Base-by-base conservation (phyloP, 2,329 filamentous ascomycete genomes). In the Colletotrichum sp. region DNA sequence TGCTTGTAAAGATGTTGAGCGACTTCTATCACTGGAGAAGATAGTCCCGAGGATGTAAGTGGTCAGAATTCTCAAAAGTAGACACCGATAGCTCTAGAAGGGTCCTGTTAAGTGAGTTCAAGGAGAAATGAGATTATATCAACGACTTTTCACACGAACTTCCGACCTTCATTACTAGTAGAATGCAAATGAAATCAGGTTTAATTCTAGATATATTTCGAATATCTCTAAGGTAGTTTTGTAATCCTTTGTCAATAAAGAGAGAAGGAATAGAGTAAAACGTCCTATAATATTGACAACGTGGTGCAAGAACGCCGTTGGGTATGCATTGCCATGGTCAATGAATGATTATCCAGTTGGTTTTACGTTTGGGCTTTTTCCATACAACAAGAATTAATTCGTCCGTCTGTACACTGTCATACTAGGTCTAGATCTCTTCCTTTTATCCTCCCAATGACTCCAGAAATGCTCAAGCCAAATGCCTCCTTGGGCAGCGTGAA, bases 61-160 rank as follows among this genome's bases (percentile, higher is more conserved):
- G n/a, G 4, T 12, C 9, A 2, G 1, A 2, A 7, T 7, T 7
- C 9, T 48, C 43, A 12, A 6, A 7, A 21, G 43, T 1, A 48
- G 10, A 48, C n/a, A 21, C 13, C 2, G 6, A 21, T 21, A 21
- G 10, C 0, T 43, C 2, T 6, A 0, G 18, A 43, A 6, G 2
- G 0, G 3, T 3, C 6, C 10, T 13, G 0, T 48, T 7, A 0
- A 13, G n/a, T 48, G 2, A 21, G 1, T 48, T 21, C n/a, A 21
- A 48, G n/a, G 1, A 48, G n/a, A 48, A 21, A 4, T 4, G 4
- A 13, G 3, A 21, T n/a, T 0, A 3, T 7, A 13, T 7, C 0
- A 3, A n/a, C 9, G 8, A 6, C 18, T 3, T 48, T 0, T 48
- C 3, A 4, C 7, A 13, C 0, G 18, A 13, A 18, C 1, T 21